These are phyloP conservation scores for Russula lepida DNA, from an alignment of 768 basidiomycete genomes.

Conservation along the genomic window DNA sequence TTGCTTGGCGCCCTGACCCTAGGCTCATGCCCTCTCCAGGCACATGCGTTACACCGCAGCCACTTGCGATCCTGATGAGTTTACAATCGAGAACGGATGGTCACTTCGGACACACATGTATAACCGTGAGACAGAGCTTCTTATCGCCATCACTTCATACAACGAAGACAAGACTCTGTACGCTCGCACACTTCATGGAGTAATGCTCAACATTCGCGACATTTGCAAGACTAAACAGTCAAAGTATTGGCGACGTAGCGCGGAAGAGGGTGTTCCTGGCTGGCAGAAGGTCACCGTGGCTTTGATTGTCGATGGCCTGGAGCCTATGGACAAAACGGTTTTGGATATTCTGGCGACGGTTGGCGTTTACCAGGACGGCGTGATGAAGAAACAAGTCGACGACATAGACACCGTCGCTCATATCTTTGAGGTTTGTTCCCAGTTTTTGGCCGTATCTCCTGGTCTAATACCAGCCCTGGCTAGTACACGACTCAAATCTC, in stretches of 20 bases:
- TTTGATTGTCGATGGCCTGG: constrained; percentile 87
- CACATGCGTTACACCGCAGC: constrained; percentile 95
- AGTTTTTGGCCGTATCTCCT: not conserved
- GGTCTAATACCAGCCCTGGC: constrained; percentile 7
- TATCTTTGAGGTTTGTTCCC: constrained; percentile 74
- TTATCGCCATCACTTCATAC: constrained; percentile 92
- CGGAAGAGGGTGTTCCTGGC: constrained; percentile 74
- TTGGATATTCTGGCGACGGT: constrained; percentile 83
- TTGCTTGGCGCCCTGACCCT: not conserved
- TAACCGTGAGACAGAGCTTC: constrained; percentile 82
- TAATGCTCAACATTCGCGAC: constrained; percentile 97
- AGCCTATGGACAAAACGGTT: constrained; percentile 92
- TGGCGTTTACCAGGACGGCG: constrained; percentile 89
- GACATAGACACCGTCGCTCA: constrained; percentile 86
- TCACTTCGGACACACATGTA: constrained; percentile 78
- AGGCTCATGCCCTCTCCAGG: constrained; percentile 28
- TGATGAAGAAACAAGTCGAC: constrained; percentile 90
- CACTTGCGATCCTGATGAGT: constrained; percentile 87
- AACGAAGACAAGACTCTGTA: constrained; percentile 92
- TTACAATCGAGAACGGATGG: constrained; percentile 70
- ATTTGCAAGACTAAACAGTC: constrained; percentile 95
- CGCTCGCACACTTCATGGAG: constrained; percentile 84
- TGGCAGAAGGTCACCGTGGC: constrained; percentile 92
- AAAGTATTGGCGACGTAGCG: constrained; percentile 79
- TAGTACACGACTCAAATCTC: constrained; percentile 97